phyloP scores from a whole-genome alignment of 306 rosid genomes.

The Malus orientalis region DNA sequence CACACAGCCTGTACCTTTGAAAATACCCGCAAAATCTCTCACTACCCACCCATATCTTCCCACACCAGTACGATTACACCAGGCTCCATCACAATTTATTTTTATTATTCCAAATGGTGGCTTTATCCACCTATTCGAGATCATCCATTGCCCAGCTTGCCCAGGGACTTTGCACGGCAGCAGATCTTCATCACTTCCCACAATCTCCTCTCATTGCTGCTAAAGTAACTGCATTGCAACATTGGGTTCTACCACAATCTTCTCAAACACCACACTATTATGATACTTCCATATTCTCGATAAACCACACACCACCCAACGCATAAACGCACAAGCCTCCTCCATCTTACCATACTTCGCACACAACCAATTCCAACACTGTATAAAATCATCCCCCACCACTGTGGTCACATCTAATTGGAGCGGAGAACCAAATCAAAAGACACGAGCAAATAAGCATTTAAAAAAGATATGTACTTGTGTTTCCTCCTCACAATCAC shows the following conservation, averaged over 20 bases:
- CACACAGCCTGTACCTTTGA: fast-evolving
- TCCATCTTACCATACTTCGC: too few relatives aligned
- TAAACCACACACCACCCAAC: neutral
- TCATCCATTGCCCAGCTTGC: too few relatives aligned
- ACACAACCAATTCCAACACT: neutral
- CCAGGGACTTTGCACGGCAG: fast-evolving
- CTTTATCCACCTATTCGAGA: neutral
- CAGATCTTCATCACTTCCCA: fast-evolving
- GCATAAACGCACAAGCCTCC: too few relatives aligned
- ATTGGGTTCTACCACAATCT: neutral
- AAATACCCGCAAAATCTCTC: neutral
- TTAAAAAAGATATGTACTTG: too few relatives aligned
- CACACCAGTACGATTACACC: neutral
- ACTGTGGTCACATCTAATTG: neutral
- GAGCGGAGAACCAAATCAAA: neutral
- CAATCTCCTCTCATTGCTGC: neutral
- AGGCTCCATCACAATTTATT: neutral
- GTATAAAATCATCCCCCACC: neutral
- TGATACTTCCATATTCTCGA: neutral
- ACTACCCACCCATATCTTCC: neutral
- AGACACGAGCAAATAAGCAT: neutral
- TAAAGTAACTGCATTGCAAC: fast-evolving
- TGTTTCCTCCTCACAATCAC: too few relatives aligned
- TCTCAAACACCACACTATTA: neutral
- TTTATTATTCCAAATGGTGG: fast-evolving